A percentile compares a stretch with the other conserved stretches of the same genome.
Conservation (phyloP, 139 green algal genomes). For the Mesotaenium endlicherianum region DNA sequence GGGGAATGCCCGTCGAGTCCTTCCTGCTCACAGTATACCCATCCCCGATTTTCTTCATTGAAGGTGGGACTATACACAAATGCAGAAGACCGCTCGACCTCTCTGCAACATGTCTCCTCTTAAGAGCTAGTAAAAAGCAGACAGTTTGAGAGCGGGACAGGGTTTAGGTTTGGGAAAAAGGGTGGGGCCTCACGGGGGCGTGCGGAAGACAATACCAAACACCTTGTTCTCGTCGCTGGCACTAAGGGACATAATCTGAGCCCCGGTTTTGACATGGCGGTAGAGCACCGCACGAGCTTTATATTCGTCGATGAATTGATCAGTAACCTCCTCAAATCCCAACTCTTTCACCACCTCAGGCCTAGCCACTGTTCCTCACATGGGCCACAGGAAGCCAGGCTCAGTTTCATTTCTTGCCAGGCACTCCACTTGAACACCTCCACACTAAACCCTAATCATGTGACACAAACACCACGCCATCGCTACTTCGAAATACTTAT, state of each 20-base stretch:
- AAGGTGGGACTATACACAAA: not conserved
- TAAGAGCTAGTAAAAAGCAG: not conserved
- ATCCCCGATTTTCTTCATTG: not conserved
- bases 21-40: slow-evolving; percentile 10
- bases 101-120: too few relatives aligned
- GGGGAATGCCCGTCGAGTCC: slow-evolving; percentile 79
- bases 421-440: not conserved
- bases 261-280: slow-evolving; percentile 75
- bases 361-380: slow-evolving; percentile 5
- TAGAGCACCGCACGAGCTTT: slow-evolving; percentile 63
- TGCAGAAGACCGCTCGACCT: not conserved
- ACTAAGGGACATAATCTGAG: slow-evolving; percentile 90
- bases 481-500: too few relatives aligned
- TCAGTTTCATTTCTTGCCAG: not conserved
- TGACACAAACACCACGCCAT: not conserved
- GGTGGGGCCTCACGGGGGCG: slow-evolving; percentile 68
- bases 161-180: not conserved
- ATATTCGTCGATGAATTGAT: slow-evolving; percentile 57
- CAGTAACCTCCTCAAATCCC: slow-evolving; percentile 54
- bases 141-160: not conserved
- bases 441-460: not conserved
- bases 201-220: slow-evolving; percentile 94
- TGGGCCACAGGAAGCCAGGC: not conserved
- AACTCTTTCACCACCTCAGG: slow-evolving; percentile 13
- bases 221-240: slow-evolving; percentile 99